phyloP scores from a whole-genome alignment of 257 asterid genomes.

The Linderniella brevidens region DNA sequence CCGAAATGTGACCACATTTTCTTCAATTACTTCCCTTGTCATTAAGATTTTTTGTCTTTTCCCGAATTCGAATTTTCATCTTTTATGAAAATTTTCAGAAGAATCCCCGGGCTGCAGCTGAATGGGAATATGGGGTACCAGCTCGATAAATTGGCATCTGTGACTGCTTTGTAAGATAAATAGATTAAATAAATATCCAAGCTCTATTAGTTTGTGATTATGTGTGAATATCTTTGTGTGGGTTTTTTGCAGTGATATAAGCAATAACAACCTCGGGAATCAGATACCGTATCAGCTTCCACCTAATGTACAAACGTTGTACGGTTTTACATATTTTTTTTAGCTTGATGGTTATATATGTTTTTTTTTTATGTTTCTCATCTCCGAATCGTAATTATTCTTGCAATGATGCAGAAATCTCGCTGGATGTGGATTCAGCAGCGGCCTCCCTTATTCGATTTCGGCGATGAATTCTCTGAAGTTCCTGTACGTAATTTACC shows the following conservation, averaged over 20 bases:
- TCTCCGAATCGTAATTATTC: constrained; percentile 2
- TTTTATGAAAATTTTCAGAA: constrained; percentile 2
- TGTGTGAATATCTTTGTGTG: constrained; percentile 14
- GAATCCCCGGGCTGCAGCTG: constrained; percentile 7
- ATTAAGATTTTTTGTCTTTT: not conserved
- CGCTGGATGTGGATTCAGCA: constrained; percentile 51
- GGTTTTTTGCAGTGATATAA: constrained; percentile 56
- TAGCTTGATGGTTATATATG: not conserved
- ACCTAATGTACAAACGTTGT: constrained; percentile 29
- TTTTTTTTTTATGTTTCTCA: not conserved
- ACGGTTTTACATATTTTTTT: constrained; percentile 10
- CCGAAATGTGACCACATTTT: constrained; percentile 20
- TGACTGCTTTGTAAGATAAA: constrained; percentile 6
- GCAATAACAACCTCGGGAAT: constrained; percentile 40
- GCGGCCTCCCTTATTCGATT: constrained; percentile 57
- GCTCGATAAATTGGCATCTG: constrained; percentile 7
- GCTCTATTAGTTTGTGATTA: not conserved
- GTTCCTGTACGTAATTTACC: constrained; percentile 46
- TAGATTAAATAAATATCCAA: too few species aligned
- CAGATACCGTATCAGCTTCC: constrained; percentile 56
- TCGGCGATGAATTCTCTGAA: constrained; percentile 50
- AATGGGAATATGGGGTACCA: constrained; percentile 11
- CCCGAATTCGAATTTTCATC: not conserved
- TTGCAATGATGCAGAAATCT: constrained; percentile 46
- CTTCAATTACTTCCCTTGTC: not conserved